Base-by-base conservation (phyloP, 768 basidiomycete genomes). In the Naganishia vaughanmartiniae region DNA sequence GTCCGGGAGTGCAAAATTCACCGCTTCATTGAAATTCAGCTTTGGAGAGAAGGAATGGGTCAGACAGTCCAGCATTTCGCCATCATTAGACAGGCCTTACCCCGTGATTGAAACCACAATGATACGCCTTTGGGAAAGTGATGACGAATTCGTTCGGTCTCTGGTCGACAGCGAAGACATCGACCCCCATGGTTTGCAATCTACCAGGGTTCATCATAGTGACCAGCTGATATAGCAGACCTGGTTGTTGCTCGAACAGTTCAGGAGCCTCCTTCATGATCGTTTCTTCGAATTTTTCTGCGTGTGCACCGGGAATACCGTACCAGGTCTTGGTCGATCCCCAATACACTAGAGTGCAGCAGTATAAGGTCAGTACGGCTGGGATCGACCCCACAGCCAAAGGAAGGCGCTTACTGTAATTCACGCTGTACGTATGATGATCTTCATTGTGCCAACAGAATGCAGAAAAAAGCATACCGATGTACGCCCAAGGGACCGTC, bases 381-480 rank as follows among this genome's bases (percentile, higher is more conserved):
- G n/a, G 0, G 26, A n/a, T n/a, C 24, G 12, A n/a, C n/a, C n/a
- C n/a, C 26, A 5, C 34, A 30, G 39, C 36, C 45, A 6, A 19
- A 48, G 30, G 28, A 10, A 68, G 71, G 4, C 45, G 66, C 91
- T 79, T 82, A 93, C 92, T 91, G 82, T 88, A 94, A 81, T 94
- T 93, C 78, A 97, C 87, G 80, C 91, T 93, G 80, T 93, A 96
- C 14, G 95, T 97, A 81, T 96, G 95, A 82, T 98, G 95, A 82
- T 98, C 95, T 89, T 96, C 94, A 77, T 99, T 99, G 83, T 99
- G 96, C 96, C 96, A 99, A 80, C 95, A 98, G 82, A 99, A 99
- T 2, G 96, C 95, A 17, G 94, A 95, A 80, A 99, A 99, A 21
- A 93, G 85, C 95, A 98, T 98, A 56, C 96, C 96, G 72, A 98